Percentiles rank a stretch among this genome's conserved stretches.
These are phyloP conservation scores for Diaporthe destruens DNA, from an alignment of 2,329 filamentous ascomycete genomes.

Conservation along the genomic window DNA sequence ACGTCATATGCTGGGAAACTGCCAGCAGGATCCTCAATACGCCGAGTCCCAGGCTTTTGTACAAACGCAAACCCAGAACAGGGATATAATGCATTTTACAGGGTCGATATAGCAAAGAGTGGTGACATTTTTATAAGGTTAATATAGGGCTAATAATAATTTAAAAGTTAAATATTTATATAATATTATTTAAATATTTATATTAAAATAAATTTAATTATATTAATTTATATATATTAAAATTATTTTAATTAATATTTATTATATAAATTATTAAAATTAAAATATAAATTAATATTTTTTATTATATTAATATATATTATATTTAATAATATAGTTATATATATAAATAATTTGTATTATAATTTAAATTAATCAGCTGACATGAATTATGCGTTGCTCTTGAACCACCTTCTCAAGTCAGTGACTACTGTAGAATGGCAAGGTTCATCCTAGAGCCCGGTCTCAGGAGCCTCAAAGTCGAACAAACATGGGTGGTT, in stretches of 20 bases:
- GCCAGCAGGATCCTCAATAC: not conserved
- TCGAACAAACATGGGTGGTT: not conserved
- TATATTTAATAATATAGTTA: too few relatives aligned
- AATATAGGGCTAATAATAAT: not conserved
- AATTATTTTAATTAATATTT: too few relatives aligned
- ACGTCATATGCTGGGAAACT: not conserved
- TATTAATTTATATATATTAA: too few relatives aligned
- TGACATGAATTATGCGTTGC: not conserved
- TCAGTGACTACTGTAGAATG: not conserved
- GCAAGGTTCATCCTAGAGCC: not conserved
- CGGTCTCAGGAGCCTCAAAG: not conserved
- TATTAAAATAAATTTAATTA: too few relatives aligned
- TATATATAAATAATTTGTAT: too few relatives aligned
- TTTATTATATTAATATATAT: too few relatives aligned
- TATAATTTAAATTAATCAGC: too few relatives aligned
- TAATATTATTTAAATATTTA: too few relatives aligned
- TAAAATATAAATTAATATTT: too few relatives aligned
- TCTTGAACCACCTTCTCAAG: conserved; percentile 2
- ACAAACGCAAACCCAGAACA: not conserved
- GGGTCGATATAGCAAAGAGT: not conserved
- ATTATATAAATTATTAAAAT: too few relatives aligned
- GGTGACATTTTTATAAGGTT: not conserved
- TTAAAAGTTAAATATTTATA: too few relatives aligned
- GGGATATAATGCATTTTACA: not conserved
- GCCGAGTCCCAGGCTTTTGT: not conserved